These are phyloP conservation scores for Eucalyptus brandiana DNA, from an alignment of 345 rosid species.

Conservation along the genomic window DNA sequence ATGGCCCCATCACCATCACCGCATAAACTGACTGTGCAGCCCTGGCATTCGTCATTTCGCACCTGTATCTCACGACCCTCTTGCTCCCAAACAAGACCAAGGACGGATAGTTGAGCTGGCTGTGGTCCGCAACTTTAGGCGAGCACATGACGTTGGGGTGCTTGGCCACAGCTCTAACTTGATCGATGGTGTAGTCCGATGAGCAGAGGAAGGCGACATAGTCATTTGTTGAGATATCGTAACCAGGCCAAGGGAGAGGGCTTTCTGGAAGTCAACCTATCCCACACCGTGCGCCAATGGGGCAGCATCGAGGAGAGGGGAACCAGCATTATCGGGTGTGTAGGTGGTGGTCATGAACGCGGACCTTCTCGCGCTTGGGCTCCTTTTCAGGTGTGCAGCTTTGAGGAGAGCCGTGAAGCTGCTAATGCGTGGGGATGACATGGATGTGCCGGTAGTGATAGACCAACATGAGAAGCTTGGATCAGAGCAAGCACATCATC, in stretches of 20 bases:
- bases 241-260: slow-evolving; percentile 73
- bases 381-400: slow-evolving; percentile 82
- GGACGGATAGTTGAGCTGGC: slow-evolving; percentile 81
- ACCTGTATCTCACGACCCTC: slow-evolving; percentile 53
- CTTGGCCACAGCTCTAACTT: slow-evolving; percentile 44
- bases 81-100: slow-evolving; percentile 53
- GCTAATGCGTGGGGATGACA: slow-evolving; percentile 92
- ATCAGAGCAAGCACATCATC: neutral
- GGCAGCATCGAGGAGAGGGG: slow-evolving; percentile 54
- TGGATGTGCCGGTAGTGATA: slow-evolving; percentile 49
- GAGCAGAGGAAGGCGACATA: slow-evolving; percentile 64
- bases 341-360: slow-evolving; percentile 75
- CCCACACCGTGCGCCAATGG: slow-evolving; percentile 72
- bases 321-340: slow-evolving; percentile 44
- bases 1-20: slow-evolving; percentile 26
- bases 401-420: slow-evolving; percentile 73
- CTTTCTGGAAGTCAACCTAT: slow-evolving; percentile 63
- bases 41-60: slow-evolving; percentile 74
- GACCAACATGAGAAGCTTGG: neutral
- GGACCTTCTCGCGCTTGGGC: slow-evolving; percentile 73
- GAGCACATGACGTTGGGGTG: slow-evolving; percentile 45
- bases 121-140: slow-evolving; percentile 42
- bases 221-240: slow-evolving; percentile 57
- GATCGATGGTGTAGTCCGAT: slow-evolving; percentile 35
- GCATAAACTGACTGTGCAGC: slow-evolving; percentile 26